phyloP scores from a whole-genome alignment of 495 filamentous ascomycete genomes.

The Annulohypoxylon stygium region DNA sequence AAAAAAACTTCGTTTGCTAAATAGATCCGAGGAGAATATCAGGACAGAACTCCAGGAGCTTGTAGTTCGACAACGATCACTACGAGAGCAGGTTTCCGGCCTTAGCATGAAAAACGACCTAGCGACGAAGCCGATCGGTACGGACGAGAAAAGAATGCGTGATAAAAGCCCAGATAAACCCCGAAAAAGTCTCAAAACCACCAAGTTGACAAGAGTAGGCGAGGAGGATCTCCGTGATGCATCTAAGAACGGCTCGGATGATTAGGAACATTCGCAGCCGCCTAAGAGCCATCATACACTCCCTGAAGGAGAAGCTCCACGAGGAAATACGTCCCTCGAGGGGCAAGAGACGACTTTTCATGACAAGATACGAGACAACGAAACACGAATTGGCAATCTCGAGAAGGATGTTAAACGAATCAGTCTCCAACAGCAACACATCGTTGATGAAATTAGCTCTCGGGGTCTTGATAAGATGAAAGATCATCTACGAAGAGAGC shows the following conservation, averaged over 20 bases:
- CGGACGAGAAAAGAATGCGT: constrained; percentile 30
- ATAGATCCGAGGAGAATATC: constrained; percentile 42
- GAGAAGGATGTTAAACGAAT: constrained; percentile 26
- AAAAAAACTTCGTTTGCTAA: constrained; percentile 30
- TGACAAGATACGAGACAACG: constrained; percentile 12
- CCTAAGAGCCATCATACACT: constrained; percentile 23
- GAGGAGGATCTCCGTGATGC: constrained; percentile 31
- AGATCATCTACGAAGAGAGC: constrained; percentile 66
- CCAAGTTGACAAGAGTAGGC: constrained; percentile 29
- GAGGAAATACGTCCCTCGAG: constrained; percentile 49
- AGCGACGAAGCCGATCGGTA: constrained; percentile 15
- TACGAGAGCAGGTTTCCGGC: constrained; percentile 54
- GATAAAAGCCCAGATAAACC: constrained; percentile 6
- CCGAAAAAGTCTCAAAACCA: constrained; percentile 39
- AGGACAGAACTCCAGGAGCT: constrained; percentile 51
- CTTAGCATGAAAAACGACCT: constrained; percentile 33
- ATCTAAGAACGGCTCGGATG: constrained; percentile 42
- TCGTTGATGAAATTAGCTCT: constrained; percentile 26
- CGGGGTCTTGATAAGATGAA: constrained; percentile 69
- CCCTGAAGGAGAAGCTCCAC: constrained; percentile 44
- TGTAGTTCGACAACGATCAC: background rate
- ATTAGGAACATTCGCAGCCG: constrained; percentile 50
- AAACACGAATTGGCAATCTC: constrained; percentile 23
- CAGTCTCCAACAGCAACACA: background rate
- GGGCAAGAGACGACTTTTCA: constrained; percentile 36